Conservation (phyloP, 176 grass and related monocot species). For the Triticum timopheevii region DNA sequence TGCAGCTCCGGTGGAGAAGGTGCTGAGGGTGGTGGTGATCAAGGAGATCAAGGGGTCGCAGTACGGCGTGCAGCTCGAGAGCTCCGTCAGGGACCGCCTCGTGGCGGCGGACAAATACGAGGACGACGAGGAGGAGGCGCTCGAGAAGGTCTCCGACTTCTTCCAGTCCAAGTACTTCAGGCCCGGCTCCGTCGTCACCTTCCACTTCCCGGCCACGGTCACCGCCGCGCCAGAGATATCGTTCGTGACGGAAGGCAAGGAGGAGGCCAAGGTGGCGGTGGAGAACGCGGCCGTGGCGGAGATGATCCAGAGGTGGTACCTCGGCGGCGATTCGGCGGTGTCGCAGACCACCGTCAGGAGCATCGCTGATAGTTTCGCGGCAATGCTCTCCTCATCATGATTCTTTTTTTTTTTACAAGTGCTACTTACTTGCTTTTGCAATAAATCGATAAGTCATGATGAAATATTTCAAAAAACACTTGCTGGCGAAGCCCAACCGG, state of each 20-base stretch:
- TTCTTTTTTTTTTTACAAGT: background rate
- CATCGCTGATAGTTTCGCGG: conserved; percentile 43
- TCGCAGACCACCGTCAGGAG: conserved; percentile 60
- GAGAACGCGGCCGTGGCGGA: conserved; percentile 55
- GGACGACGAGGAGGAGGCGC: conserved; percentile 71
- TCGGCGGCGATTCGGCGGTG: conserved; percentile 57
- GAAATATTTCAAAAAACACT: background rate
- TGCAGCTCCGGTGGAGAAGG: conserved; percentile 73
- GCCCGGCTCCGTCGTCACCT: conserved; percentile 55
- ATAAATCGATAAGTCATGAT: background rate
- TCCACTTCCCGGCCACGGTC: conserved; percentile 40
- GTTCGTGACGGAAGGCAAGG: conserved; percentile 67
- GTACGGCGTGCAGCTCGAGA: conserved; percentile 92
- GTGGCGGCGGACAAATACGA: conserved; percentile 60
- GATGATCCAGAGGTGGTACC: conserved; percentile 85
- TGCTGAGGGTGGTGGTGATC: conserved; percentile 70
- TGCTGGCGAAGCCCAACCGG: too few species aligned
- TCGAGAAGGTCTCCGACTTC: conserved; percentile 65
- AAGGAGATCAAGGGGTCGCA: conserved; percentile 94
- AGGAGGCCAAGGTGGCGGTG: conserved; percentile 45
- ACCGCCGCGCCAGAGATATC: conserved; percentile 46
- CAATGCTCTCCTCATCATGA: conserved; percentile 38
- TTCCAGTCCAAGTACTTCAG: conserved; percentile 86
- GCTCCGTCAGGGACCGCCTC: conserved; percentile 68
- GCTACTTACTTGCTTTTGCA: background rate